These are phyloP conservation scores for Rhizoclosmatium sp. DNA, from an alignment of 192 early-diverging fungal genomes.

Conservation along the genomic window DNA sequence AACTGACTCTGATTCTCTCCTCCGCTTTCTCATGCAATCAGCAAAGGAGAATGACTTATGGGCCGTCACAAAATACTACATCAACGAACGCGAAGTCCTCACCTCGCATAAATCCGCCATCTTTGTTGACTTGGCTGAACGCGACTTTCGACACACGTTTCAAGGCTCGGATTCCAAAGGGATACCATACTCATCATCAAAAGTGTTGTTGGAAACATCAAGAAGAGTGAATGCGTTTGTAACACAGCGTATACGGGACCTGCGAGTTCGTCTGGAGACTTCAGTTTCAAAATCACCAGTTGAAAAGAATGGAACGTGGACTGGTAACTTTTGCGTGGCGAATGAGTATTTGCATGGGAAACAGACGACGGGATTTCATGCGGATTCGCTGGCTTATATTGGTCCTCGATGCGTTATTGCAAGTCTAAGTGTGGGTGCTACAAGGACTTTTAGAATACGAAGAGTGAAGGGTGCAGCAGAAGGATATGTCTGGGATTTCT, in stretches of 20 bases:
- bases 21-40: constrained; percentile 44
- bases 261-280: constrained; percentile 14
- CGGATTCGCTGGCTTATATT: constrained; percentile 54
- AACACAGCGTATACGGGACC: background rate
- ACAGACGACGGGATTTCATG: constrained; percentile 52
- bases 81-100: constrained; percentile 33
- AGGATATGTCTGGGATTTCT: constrained; percentile 7
- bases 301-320: constrained; percentile 35
- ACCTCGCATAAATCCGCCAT: constrained; percentile 7
- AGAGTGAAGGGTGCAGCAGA: constrained; percentile 15
- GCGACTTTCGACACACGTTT: constrained; percentile 4
- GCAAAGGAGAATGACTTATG: constrained; percentile 37
- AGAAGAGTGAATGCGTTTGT: constrained; percentile 6
- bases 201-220: background rate
- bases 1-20: constrained; percentile 31
- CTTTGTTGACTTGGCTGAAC: background rate
- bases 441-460: constrained; percentile 51
- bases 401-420: constrained; percentile 61
- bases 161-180: background rate
- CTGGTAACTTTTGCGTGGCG: constrained; percentile 47
- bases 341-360: constrained; percentile 51
- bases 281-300: constrained; percentile 13
- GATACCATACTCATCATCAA: background rate
- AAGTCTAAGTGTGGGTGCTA: constrained; percentile 54
- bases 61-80: constrained; percentile 29